phyloP scores from a whole-genome alignment of 768 basidiomycete species.

The Trametes coccinea region DNA sequence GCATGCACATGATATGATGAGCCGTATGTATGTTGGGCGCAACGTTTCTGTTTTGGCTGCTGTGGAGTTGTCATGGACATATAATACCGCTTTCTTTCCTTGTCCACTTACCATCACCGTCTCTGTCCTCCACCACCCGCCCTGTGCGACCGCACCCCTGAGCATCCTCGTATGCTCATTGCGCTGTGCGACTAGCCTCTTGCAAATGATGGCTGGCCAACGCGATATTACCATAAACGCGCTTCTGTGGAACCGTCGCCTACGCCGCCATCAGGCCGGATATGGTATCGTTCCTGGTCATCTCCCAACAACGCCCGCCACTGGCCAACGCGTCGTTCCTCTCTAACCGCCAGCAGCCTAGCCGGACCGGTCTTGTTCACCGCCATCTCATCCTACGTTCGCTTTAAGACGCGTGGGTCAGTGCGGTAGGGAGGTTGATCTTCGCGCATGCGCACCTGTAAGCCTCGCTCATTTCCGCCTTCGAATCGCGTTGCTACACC shows the following conservation, averaged over 20 bases:
- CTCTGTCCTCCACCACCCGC: too few relatives aligned
- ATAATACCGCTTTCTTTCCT: too few relatives aligned
- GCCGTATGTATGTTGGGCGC: not conserved
- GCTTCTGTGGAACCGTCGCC: conserved; percentile 12
- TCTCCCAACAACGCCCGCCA: not conserved
- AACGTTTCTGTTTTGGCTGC: too few relatives aligned
- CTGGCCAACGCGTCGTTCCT: not conserved
- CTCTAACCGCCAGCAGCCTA: not conserved
- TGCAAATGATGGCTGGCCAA: not conserved
- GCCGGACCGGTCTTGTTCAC: not conserved
- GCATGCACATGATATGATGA: too few relatives aligned
- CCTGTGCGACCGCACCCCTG: too few relatives aligned
- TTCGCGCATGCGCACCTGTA: not conserved
- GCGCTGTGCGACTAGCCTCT: not conserved
- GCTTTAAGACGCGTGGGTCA: not conserved
- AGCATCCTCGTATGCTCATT: too few relatives aligned
- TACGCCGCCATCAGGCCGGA: conserved; percentile 20
- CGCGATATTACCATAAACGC: conserved; percentile 3
- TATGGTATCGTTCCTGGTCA: conserved; percentile 9
- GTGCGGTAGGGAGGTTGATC: not conserved
- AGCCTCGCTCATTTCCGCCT: not conserved
- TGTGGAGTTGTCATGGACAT: too few relatives aligned
- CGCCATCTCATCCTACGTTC: not conserved
- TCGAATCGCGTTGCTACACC: not conserved
- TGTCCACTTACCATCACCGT: too few relatives aligned